Conservation (phyloP, 805 yeast species). For the Saccharomycopsis fermentans region DNA sequence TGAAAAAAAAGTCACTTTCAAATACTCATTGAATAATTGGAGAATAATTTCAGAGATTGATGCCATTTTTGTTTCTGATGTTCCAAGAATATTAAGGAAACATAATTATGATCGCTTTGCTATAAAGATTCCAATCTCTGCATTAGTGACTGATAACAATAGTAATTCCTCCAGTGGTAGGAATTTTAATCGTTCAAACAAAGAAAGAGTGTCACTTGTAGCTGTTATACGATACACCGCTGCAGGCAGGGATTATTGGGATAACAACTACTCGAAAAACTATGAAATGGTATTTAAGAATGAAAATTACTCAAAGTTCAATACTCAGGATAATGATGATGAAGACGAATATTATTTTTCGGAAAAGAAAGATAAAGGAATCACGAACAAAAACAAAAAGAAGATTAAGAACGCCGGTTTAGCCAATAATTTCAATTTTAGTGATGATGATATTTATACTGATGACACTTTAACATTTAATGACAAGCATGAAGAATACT, state of each 20-base stretch:
- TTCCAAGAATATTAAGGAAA: conserved; percentile 37
- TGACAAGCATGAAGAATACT: conserved; percentile 9
- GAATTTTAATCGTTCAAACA: neutral
- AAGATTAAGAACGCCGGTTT: neutral
- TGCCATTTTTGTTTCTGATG: conserved; percentile 49
- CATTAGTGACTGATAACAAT: conserved; percentile 28
- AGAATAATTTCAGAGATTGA: conserved; percentile 58
- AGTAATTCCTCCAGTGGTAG: neutral
- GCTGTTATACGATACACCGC: conserved; percentile 52
- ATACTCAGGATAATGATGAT: neutral
- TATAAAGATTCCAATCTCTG: conserved; percentile 46
- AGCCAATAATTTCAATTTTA: neutral
- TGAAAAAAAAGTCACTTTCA: conserved; percentile 54
- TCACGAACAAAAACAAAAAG: neutral
- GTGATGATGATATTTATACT: neutral
- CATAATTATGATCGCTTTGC: conserved; percentile 61
- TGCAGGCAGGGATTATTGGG: conserved; percentile 57
- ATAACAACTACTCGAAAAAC: conserved; percentile 54
- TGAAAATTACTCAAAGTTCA: neutral
- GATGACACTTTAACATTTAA: neutral
- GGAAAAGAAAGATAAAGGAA: neutral
- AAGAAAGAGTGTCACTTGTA: conserved; percentile 24
- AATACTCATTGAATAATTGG: conserved; percentile 79
- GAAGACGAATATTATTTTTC: neutral
- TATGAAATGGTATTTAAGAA: conserved; percentile 36